These are phyloP conservation scores for Candida sphagnicola DNA, from an alignment of 805 yeast species.

Conservation along the genomic window DNA sequence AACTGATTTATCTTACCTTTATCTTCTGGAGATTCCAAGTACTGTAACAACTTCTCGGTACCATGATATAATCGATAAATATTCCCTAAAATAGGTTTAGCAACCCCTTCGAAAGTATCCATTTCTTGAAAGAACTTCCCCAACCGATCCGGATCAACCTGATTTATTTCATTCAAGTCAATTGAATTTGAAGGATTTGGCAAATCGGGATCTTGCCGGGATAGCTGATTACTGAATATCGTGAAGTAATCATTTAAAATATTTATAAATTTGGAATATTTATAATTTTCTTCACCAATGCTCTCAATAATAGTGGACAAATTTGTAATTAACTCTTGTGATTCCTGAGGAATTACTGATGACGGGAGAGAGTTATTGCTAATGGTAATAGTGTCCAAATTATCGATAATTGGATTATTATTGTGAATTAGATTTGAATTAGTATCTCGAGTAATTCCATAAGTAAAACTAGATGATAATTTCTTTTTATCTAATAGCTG, in stretches of 20 bases:
- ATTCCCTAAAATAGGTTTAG: constrained; percentile 32
- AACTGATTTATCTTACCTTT: constrained; percentile 16
- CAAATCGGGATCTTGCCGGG: constrained; percentile 11
- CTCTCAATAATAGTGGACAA: constrained; percentile 30
- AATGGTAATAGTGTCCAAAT: constrained; percentile 8
- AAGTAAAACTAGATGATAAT: constrained; percentile 22
- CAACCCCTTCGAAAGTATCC: constrained; percentile 30
- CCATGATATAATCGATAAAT: constrained; percentile 27
- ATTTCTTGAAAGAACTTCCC: constrained; percentile 24
- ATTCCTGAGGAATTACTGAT: constrained; percentile 5
- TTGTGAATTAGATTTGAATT: constrained; percentile 25
- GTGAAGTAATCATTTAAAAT: constrained; percentile 24
- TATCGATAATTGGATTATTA: constrained; percentile 30
- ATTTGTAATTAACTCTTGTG: constrained; percentile 5
- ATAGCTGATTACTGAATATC: constrained; percentile 23
- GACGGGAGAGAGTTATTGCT: constrained; percentile 4
- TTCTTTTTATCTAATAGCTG: constrained; percentile 31
- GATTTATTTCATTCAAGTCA: constrained; percentile 17
- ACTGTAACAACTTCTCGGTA: constrained; percentile 6
- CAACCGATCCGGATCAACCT: constrained; percentile 10
- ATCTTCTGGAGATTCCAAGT: constrained; percentile 1
- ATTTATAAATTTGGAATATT: constrained; percentile 28
- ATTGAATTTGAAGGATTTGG: constrained; percentile 32
- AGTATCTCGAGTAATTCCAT: constrained; percentile 14
- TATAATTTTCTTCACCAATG: constrained; percentile 32